Percentiles rank a stretch among this genome's conserved stretches.
phyloP scores from a whole-genome alignment of 768 basidiomycete species.

The Xerocomellus chrysenteron region DNA sequence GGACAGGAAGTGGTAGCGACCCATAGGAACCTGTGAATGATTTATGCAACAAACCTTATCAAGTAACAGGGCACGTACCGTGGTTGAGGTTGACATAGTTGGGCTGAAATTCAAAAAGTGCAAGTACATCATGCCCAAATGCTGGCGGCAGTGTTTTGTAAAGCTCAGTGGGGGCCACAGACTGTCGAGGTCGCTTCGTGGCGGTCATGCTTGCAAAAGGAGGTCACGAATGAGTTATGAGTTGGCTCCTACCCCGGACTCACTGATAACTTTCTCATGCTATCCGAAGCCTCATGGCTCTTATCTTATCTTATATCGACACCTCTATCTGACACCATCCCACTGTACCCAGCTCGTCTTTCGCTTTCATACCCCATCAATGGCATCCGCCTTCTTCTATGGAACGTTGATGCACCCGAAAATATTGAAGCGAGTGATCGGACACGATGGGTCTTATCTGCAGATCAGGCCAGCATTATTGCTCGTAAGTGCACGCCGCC shows the following conservation, averaged over 20 bases:
- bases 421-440: constrained; percentile 75
- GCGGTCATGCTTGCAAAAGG: constrained; percentile 3
- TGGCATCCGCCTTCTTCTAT: constrained; percentile 73
- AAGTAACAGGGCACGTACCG: constrained; percentile 38
- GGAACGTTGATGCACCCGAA: constrained; percentile 89
- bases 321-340: not conserved
- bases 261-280: no score
- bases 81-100: constrained; percentile 65
- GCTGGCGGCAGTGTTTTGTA: constrained; percentile 34
- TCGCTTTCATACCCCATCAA: constrained; percentile 5
- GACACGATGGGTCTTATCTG: constrained; percentile 61
- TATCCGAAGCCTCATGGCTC: no score
- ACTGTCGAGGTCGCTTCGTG: not conserved
- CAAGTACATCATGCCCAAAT: constrained; percentile 57
- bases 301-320: not conserved
- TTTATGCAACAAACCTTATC: not conserved
- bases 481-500: constrained; percentile 44
- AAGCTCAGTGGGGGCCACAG: constrained; percentile 7
- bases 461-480: constrained; percentile 73
- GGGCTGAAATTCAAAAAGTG: constrained; percentile 56
- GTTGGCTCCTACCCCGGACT: no score
- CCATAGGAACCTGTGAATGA: constrained; percentile 55
- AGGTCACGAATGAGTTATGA: not conserved
- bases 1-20: constrained; percentile 53
- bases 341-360: not conserved